Base-by-base conservation (phyloP, 345 rosid species). In the Brassica nigra region DNA sequence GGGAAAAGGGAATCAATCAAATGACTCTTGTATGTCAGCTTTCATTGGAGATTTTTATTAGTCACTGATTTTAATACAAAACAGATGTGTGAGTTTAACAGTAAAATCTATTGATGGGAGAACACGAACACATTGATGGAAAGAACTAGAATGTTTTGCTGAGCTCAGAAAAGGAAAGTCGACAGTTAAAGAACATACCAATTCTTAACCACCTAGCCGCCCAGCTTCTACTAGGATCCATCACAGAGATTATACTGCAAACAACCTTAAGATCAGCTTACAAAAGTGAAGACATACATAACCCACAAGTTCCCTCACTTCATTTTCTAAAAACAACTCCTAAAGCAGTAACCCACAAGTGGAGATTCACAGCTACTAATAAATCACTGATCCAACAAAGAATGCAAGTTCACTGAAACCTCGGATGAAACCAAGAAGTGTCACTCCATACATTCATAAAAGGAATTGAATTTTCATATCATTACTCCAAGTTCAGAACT, bases 141-240 rank as follows among this genome's bases (percentile, higher is more conserved):
- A 18, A 18, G 18, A 18, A 18, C 18, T 18, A 18, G 18, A 18
- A 18, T 18, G 18, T 18, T 18, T 18, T 18, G 18, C 18, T 18
- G 18, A 18, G 18, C 18, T 18, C 18, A 18, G 18, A 18, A 18
- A 18, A 18, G 18, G 18, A 18, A 18, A 18, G 18, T 18, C 18
- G 18, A 18, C 18, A 18, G 18, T 18, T 18, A 18, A 18, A 18
- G 18, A 18, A 18, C 83, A 70, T 90, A 95, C 99, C 93, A 62
- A 91, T 91, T 79, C 98, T 86, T 79, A 93, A 78, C 99, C 99
- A 95, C 47, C 99, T 91, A 72, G 98, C 99, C 31, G 97, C 97
- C 99, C 97, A 95, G 79, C 97, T 93, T 84, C 98, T 88, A 75
- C 75, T 71, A 11, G 97, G 99, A 79, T 95, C 99, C 97, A 93